A percentile compares a stretch with the other conserved stretches of the same genome.
Evolutionary conservation across 2,329 filamentous ascomycete species (phyloP).

Genomic region (Aschersonia sp.): DNA sequence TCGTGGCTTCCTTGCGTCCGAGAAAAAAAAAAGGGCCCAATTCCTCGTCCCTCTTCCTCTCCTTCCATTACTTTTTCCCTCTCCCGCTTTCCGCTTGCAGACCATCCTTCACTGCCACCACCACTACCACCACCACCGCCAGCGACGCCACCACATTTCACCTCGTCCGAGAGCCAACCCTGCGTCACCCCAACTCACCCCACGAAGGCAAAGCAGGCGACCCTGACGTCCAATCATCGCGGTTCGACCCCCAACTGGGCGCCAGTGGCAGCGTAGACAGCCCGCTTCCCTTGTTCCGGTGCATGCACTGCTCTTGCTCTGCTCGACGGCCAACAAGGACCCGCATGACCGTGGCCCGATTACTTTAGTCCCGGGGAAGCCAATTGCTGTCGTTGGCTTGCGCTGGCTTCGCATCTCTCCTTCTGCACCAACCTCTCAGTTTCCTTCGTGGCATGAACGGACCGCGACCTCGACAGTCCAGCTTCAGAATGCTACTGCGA

Average conservation of each 20-base stretch:
- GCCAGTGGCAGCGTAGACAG: not conserved
- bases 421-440: not conserved
- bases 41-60: not conserved
- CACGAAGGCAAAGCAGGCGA: not conserved
- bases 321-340: not conserved
- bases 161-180: not conserved
- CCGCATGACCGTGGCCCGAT: not conserved
- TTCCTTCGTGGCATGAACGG: conserved; percentile 13
- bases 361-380: not conserved
- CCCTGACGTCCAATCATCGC: not conserved
- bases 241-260: not conserved
- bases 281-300: not conserved
- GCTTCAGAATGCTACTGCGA: conserved; percentile 46
- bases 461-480: conserved; percentile 20
- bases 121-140: not conserved
- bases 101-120: not conserved
- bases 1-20: too few species aligned
- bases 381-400: not conserved
- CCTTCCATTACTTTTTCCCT: not conserved
- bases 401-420: not conserved
- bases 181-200: not conserved
- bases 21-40: too few species aligned
- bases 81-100: not conserved
- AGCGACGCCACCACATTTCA: not conserved
- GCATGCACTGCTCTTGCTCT: not conserved